A percentile compares a stretch with the other conserved stretches of the same genome.
Evolutionary conservation across 1,139 yeast genomes (phyloP).

Genomic region (Taphrina deformans): DNA sequence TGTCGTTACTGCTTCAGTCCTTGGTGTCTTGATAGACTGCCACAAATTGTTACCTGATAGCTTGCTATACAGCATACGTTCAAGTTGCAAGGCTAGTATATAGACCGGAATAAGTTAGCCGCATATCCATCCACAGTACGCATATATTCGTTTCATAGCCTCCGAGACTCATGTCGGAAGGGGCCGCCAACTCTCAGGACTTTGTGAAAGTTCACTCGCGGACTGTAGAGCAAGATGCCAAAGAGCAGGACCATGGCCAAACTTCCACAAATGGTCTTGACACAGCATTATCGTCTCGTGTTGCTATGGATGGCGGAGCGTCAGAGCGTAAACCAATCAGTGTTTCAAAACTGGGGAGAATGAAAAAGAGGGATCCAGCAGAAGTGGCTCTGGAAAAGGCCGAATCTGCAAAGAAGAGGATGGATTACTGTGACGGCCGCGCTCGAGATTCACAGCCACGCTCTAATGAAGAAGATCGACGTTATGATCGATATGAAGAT

Average conservation of each 20-base stretch:
- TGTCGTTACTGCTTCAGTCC: no score
- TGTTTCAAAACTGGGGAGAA: slow-evolving; percentile 19
- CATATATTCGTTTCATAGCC: no score
- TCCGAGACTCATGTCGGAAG: no score
- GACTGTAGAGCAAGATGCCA: no score
- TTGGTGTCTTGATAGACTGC: no score
- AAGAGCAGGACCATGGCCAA: neutral
- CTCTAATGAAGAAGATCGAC: neutral
- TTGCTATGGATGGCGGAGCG: neutral
- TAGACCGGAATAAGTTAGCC: no score
- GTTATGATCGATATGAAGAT: neutral
- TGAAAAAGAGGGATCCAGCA: slow-evolving; percentile 26
- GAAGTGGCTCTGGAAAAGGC: neutral
- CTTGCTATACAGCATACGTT: no score
- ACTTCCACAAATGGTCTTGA: neutral
- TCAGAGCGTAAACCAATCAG: slow-evolving; percentile 24
- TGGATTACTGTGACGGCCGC: neutral
- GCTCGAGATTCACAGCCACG: neutral
- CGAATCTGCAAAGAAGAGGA: neutral
- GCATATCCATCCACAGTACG: no score
- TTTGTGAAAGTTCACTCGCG: no score
- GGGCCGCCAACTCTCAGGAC: no score
- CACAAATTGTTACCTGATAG: no score
- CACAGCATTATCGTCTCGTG: neutral
- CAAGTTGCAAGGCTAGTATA: no score